A percentile compares a stretch with the other conserved stretches of the same genome.
Conservation (phyloP, 306 rosid genomes). For the Malus fusca region DNA sequence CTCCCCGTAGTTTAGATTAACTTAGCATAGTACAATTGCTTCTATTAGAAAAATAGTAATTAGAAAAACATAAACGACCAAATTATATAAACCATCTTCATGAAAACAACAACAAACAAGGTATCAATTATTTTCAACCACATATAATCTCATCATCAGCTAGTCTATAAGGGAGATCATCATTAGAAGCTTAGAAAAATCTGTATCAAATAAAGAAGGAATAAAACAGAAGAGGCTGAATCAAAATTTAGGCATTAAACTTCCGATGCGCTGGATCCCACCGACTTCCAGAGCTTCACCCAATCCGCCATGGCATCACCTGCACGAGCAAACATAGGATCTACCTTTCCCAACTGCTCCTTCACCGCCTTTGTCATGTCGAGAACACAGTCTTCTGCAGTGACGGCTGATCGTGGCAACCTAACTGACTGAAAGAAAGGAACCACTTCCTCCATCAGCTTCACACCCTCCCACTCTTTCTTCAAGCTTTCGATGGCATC, state of each 20-base stretch:
- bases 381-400: constrained; percentile 64
- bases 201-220: neutral
- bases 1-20: no score
- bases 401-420: constrained; percentile 53
- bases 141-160: constrained; percentile 9
- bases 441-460: constrained; percentile 86
- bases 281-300: constrained; percentile 80
- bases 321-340: constrained; percentile 64
- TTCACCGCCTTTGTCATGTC: constrained; percentile 71
- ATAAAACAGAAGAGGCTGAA: constrained; percentile 1
- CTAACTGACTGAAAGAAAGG: constrained; percentile 87
- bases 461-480: constrained; percentile 99
- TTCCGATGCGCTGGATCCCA: constrained; percentile 33
- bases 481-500: constrained; percentile 78
- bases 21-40: neutral
- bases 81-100: neutral
- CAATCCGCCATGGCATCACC: constrained; percentile 85
- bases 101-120: neutral
- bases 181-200: neutral
- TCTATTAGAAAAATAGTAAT: neutral
- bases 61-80: neutral
- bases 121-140: constrained; percentile 10
- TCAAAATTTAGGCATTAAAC: constrained; percentile 1
- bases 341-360: constrained; percentile 68
- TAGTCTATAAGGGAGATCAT: neutral